Conservation (phyloP, 345 rosid species). For the Salix koriyanagi region DNA sequence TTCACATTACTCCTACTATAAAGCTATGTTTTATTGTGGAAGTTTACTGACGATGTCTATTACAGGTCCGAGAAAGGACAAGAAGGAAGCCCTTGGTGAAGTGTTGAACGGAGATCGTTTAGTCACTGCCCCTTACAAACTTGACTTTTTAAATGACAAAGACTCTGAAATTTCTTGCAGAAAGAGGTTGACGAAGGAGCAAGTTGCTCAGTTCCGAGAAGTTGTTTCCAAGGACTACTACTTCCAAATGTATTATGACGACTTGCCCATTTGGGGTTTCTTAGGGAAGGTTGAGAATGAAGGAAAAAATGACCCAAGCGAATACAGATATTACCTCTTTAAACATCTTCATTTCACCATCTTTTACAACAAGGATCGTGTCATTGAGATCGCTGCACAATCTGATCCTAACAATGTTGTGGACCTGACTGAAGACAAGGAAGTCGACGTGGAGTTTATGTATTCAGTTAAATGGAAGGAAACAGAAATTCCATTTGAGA, state of each 20-base stretch:
- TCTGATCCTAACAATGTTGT: conserved; percentile 15
- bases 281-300: conserved; percentile 29
- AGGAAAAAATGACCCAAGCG: conserved; percentile 23
- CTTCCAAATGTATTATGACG: conserved; percentile 34
- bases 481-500: conserved; percentile 26
- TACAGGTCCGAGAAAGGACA: conserved; percentile 22
- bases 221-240: conserved; percentile 28
- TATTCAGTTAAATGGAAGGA: conserved; percentile 33
- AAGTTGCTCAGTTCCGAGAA: conserved; percentile 20
- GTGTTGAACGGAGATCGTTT: conserved; percentile 29
- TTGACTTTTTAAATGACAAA: conserved; percentile 21
- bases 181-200: conserved; percentile 18
- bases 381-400: conserved; percentile 17
- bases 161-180: conserved; percentile 20
- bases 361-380: conserved; percentile 30
- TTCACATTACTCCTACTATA: neutral
- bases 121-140: conserved; percentile 28
- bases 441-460: conserved; percentile 24
- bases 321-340: conserved; percentile 21
- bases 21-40: neutral
- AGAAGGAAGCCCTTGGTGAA: conserved; percentile 34
- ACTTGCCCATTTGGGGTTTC: conserved; percentile 32
- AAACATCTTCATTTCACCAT: conserved; percentile 23
- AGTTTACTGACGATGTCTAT: neutral
- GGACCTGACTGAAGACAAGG: conserved; percentile 29